Base-by-base conservation (phyloP, 2,329 filamentous ascomycete species). In the Talaromyces sp. region DNA sequence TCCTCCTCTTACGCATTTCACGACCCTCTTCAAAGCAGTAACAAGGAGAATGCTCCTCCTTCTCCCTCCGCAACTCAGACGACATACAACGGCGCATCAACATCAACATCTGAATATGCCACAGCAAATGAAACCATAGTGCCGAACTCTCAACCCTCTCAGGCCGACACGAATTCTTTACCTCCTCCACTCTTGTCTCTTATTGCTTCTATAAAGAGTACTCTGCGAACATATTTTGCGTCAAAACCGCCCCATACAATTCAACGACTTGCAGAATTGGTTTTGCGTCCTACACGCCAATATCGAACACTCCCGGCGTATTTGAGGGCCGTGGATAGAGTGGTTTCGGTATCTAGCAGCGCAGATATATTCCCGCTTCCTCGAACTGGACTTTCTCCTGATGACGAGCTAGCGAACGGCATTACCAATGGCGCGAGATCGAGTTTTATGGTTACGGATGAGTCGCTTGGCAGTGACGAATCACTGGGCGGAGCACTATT, bases 261-360 rank as follows among this genome's bases (percentile, higher is more conserved):
- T 68, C 95, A 99, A 79, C 90, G 95, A 45, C 85, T 99, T 25
- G 88, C 93, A 25, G 95, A 99, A 81, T 88, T 98, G 34, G 82
- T 97, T 4, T 83, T 96, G 40, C 79, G 84, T 29, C 95, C 95
- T 1, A 89, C 83, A 67, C 84, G 85, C 64, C 91, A 97, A 78
- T 97, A 98, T 81, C 88, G 86, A 67, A 90, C 88, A 62, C 84
- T 98, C 2, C 88, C 91, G 0, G 86, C 93, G 11, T 99, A 95
- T 76, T 87, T 99, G 11, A 91, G 95, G 71, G 95, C 95, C 2
- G 86, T 98, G 58, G 92, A 98, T 75, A 89, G 95, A 65, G 90
- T 97, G 25, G 88, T 97, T 27, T 92, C 91, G 65, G 95, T 99
- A 65, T 96, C 93, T 11, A 97, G 92, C 43, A 86, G 89, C 29